These are phyloP conservation scores for Chalara sp. DNA, from an alignment of 2,329 filamentous ascomycete species.

Conservation along the genomic window DNA sequence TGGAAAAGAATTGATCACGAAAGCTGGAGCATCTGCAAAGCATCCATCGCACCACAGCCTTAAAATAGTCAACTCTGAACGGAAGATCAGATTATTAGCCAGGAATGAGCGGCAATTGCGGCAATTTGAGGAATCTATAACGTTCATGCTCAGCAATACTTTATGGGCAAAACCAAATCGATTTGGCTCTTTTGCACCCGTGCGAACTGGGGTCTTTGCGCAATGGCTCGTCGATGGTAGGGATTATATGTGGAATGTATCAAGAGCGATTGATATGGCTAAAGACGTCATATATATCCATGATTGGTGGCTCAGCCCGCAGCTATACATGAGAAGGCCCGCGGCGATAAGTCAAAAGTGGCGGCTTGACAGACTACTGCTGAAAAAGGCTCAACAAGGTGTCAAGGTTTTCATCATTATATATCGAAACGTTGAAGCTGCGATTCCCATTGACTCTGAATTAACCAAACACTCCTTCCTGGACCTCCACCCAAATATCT, in stretches of 20 bases:
- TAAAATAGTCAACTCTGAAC: conserved; percentile 83
- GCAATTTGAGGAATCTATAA: conserved; percentile 92
- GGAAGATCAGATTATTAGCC: conserved; percentile 84
- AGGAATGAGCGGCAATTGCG: conserved; percentile 82
- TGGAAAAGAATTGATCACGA: conserved; percentile 52
- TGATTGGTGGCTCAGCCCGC: conserved; percentile 97
- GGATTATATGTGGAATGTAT: conserved; percentile 99
- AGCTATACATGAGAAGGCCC: conserved; percentile 89
- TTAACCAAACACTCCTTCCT: conserved; percentile 96
- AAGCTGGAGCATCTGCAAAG: conserved; percentile 27
- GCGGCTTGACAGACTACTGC: conserved; percentile 88
- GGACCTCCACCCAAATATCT: conserved; percentile 92
- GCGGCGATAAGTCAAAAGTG: conserved; percentile 97
- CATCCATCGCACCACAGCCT: conserved; percentile 65
- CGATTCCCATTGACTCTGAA: conserved; percentile 95
- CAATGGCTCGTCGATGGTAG: conserved; percentile 96
- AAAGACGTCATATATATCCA: conserved; percentile 98
- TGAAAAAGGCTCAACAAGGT: conserved; percentile 86
- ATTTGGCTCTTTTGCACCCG: conserved; percentile 89
- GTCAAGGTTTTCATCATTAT: conserved; percentile 98
- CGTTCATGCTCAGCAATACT: conserved; percentile 76
- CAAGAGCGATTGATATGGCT: conserved; percentile 91
- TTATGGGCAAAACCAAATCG: conserved; percentile 78
- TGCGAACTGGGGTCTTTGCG: conserved; percentile 78
- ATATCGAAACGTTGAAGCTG: conserved; percentile 95